Percentiles rank a stretch among this genome's conserved stretches.
phyloP scores from a whole-genome alignment of 1,139 yeast species.

The Sugiyamaella sp. region DNA sequence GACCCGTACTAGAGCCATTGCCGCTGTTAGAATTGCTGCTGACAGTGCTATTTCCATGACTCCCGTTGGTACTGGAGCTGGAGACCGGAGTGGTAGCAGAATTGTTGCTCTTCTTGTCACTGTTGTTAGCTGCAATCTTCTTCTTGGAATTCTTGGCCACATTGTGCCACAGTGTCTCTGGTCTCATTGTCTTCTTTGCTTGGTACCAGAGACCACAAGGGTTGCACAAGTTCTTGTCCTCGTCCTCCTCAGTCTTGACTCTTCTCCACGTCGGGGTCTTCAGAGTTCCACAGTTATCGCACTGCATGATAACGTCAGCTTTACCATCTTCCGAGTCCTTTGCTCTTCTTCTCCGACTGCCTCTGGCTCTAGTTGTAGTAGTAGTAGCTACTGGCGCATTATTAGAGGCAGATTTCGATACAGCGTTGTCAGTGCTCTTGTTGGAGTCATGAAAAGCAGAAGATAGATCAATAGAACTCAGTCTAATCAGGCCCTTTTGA shows the following conservation, averaged over 20 bases:
- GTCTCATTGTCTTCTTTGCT: conserved; percentile 41
- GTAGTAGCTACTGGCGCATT: background rate
- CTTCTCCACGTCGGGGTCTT: conserved; percentile 45
- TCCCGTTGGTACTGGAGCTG: background rate
- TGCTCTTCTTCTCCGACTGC: conserved; percentile 9
- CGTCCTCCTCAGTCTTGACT: conserved; percentile 28
- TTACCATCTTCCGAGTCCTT: conserved; percentile 2
- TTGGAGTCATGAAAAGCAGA: background rate
- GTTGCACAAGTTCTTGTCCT: conserved; percentile 39
- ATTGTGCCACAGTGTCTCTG: conserved; percentile 39
- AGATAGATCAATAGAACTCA: conserved; percentile 14
- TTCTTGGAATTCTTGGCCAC: conserved; percentile 15
- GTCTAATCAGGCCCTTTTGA: conserved; percentile 9
- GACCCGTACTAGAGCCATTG: background rate
- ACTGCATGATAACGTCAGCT: conserved; percentile 22
- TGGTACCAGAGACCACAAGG: conserved; percentile 45
- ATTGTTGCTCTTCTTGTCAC: background rate
- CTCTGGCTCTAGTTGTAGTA: conserved; percentile 13
- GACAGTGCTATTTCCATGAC: background rate
- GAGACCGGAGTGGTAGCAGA: too few relatives aligned
- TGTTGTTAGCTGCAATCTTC: background rate
- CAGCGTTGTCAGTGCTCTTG: too few relatives aligned
- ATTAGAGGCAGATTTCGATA: too few relatives aligned
- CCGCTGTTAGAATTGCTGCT: background rate
- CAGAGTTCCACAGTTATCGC: conserved; percentile 45